Conservation (phyloP, 495 filamentous ascomycete genomes). For the Xylaria curta region DNA sequence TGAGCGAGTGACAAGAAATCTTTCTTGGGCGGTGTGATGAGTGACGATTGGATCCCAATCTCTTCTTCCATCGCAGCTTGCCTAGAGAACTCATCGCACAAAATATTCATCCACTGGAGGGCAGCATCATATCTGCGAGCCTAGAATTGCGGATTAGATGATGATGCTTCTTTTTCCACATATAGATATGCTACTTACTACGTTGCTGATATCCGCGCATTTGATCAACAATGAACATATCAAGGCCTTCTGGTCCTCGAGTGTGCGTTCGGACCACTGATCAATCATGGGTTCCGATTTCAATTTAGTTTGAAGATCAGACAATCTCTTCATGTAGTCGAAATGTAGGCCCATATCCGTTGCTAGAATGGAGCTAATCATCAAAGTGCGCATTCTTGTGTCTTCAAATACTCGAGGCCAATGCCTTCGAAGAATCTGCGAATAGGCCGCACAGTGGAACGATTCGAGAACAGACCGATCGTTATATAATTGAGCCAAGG, state of each 20-base stretch:
- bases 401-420: conserved; percentile 85
- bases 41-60: conserved; percentile 81
- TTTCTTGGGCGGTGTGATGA: conserved; percentile 83
- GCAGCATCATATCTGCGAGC: conserved; percentile 84
- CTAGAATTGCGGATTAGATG: conserved; percentile 52
- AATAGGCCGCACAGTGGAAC: conserved; percentile 97
- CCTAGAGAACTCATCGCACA: conserved; percentile 92
- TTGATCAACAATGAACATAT: conserved; percentile 92
- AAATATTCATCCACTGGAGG: conserved; percentile 83
- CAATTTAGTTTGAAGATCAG: conserved; percentile 76
- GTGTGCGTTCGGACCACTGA: conserved; percentile 73
- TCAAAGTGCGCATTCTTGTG: conserved; percentile 77
- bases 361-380: conserved; percentile 94
- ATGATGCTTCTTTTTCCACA: conserved; percentile 14
- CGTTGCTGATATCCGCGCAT: conserved; percentile 98
- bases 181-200: conserved; percentile 62
- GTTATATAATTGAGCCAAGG: conserved; percentile 96
- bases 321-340: conserved; percentile 88
- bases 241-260: conserved; percentile 75
- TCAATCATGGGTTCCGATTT: conserved; percentile 65
- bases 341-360: conserved; percentile 98
- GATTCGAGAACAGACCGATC: conserved; percentile 96
- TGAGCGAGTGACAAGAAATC: conserved; percentile 84
- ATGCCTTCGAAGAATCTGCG: conserved; percentile 90
- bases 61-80: conserved; percentile 92